Base-by-base conservation (phyloP, 2,329 filamentous ascomycete species). In the Penicillium sp. region DNA sequence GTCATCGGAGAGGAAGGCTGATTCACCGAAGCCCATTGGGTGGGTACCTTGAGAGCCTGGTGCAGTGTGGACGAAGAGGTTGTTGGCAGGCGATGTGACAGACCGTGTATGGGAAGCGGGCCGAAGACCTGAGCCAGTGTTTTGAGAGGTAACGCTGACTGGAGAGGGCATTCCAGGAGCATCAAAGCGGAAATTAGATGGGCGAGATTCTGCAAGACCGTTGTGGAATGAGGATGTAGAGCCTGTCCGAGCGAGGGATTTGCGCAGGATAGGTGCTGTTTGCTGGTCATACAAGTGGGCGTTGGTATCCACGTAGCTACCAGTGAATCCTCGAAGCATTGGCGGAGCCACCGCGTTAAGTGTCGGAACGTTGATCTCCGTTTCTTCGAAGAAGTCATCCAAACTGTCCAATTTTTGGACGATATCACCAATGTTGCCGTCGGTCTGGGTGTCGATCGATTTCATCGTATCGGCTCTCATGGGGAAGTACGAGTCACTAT, bases 241-340 rank as follows among this genome's bases (percentile, higher is more conserved):
- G 37, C 89, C 88, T 62, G 87, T 93, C 11, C 90, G 69, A 22
- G 82, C 84, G 24, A 90, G 81, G 0, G 91, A 95, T 69, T 95
- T 90, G 66, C 95, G 90, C 6, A 97, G 78, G 51, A 97, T 96
- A 0, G 93, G 93, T 11, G 95, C 81, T 7, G 95, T 96, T 70
- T 96, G 91, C 72, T 96, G 91, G 67, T 97, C 93, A 74, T 98
- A 97, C 0, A 97, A 78, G 70, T 91, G 87, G 22, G 93, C 90
- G 11, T 87, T 89, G 1, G 87, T 87, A 63, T 95, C 89, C 51
- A 87, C 87, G 10, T 82, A 82, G 59, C 87, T 86, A 0, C 84
- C 83, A 0, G 85, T 81, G 61, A 87, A 89, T 37, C 71, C 70
- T 47, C 72, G 72, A 49, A 78, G 61, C 57, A 72, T 71, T 10